Percentiles rank a stretch among this genome's conserved stretches.
Conservation (phyloP, 2,329 filamentous ascomycete species). For the Phyllosticta citrichinensis region DNA sequence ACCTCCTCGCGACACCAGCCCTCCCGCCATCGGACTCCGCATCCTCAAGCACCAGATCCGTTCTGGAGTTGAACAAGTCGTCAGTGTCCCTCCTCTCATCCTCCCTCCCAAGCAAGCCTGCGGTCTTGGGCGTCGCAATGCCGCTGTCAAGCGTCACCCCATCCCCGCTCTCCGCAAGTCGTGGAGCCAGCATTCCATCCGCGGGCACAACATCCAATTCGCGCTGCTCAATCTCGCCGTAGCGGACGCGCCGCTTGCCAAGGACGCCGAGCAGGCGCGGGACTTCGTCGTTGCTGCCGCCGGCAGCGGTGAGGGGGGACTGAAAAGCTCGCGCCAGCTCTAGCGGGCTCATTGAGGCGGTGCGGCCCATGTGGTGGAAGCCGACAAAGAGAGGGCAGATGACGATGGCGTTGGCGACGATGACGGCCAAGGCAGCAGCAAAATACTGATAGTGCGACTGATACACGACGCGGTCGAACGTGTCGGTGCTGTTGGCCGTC, state of each 20-base stretch:
- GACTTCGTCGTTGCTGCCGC: not conserved
- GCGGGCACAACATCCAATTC: not conserved
- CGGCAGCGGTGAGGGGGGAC: constrained; percentile 17
- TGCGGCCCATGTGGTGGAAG: constrained; percentile 22
- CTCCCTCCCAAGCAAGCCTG: not conserved
- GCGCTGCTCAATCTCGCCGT: not conserved
- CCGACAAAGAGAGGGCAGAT: constrained; percentile 18
- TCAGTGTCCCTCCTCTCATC: not conserved
- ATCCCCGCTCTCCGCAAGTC: not conserved
- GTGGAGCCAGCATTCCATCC: not conserved
- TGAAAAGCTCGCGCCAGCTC: constrained; percentile 25
- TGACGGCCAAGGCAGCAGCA: constrained; percentile 13
- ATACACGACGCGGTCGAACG: constrained; percentile 11
- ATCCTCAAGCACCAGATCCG: not conserved
- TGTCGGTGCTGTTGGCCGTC: not conserved
- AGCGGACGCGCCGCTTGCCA: not conserved
- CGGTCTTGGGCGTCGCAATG: not conserved
- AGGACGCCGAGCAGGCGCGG: not conserved
- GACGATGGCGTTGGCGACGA: constrained; percentile 13
- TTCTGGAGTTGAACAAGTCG: not conserved
- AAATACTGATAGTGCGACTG: constrained; percentile 6
- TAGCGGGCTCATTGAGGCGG: constrained; percentile 21
- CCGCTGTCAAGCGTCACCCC: not conserved
- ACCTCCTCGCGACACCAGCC: not conserved
- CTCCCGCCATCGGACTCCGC: not conserved